Conservation (phyloP, 441 rosid species). For the Adansonia madagascariensis region DNA sequence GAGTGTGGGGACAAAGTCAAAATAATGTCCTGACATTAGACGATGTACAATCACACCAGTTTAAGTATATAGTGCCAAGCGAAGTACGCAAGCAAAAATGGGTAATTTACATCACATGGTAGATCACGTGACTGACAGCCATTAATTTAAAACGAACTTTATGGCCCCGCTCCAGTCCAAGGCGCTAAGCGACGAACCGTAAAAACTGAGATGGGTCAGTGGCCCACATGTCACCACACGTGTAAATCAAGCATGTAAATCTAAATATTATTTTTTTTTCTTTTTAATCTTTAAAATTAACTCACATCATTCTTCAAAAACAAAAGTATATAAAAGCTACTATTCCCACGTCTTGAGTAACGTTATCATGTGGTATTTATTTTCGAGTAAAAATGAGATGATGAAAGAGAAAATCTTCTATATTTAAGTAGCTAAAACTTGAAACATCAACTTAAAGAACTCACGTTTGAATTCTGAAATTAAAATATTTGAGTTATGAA, state of each 20-base stretch:
- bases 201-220: slow-evolving; percentile 8
- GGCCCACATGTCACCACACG: slow-evolving; percentile 32
- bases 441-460: too few species aligned
- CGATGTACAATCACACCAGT: slow-evolving; percentile 2
- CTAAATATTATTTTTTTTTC: background rate
- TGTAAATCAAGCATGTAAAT: slow-evolving; percentile 17
- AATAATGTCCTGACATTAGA: background rate
- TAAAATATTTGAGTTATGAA: too few species aligned
- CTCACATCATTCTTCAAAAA: background rate
- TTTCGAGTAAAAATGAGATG: background rate
- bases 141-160: slow-evolving; percentile 28
- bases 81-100: background rate
- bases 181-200: slow-evolving; percentile 32
- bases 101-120: slow-evolving; percentile 6
- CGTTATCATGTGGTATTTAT: too few species aligned
- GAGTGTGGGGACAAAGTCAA: background rate
- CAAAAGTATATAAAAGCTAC: background rate
- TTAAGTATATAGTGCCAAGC: background rate
- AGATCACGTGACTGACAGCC: slow-evolving; percentile 40
- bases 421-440: too few species aligned
- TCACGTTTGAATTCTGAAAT: too few species aligned
- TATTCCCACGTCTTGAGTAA: background rate
- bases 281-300: background rate
- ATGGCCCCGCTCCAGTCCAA: slow-evolving; percentile 31
- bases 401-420: background rate